Evolutionary conservation across 2,329 filamentous ascomycete genomes (phyloP).

Genomic region (Arthrobotrys pseudoclavata): DNA sequence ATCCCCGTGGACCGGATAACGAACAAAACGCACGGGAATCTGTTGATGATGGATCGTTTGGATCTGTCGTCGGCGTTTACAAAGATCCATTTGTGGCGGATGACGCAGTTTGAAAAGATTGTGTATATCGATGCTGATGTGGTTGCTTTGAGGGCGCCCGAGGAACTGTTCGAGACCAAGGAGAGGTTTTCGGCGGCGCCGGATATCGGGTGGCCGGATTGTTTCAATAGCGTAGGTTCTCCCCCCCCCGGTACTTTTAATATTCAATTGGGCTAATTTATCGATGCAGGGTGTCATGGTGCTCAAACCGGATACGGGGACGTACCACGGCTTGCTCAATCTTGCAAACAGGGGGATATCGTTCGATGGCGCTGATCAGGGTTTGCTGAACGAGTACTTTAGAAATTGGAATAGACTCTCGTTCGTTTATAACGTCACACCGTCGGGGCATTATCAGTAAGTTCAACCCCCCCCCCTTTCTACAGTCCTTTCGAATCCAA

Average conservation of each 20-base stretch:
- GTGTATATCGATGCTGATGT: slow-evolving; percentile 96
- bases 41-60: slow-evolving; percentile 89
- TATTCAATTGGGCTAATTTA: background rate
- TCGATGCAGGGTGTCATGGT: slow-evolving; percentile 81
- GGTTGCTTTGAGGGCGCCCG: slow-evolving; percentile 88
- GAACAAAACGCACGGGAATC: slow-evolving; percentile 82
- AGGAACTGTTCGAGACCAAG: slow-evolving; percentile 85
- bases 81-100: slow-evolving; percentile 94
- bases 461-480: slow-evolving; percentile 3
- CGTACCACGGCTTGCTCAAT: slow-evolving; percentile 86
- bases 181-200: slow-evolving; percentile 80
- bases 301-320: slow-evolving; percentile 84
- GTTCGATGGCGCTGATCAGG: slow-evolving; percentile 97
- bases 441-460: slow-evolving; percentile 90
- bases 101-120: slow-evolving; percentile 88
- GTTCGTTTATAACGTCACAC: slow-evolving; percentile 97
- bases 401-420: slow-evolving; percentile 86
- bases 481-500: background rate
- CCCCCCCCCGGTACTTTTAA: slow-evolving; percentile 2
- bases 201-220: slow-evolving; percentile 97
- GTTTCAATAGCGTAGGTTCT: slow-evolving; percentile 81
- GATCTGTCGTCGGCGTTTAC: slow-evolving; percentile 95
- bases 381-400: slow-evolving; percentile 94
- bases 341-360: slow-evolving; percentile 89
- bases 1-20: slow-evolving; percentile 85